phyloP scores from a whole-genome alignment of 441 rosid genomes.

The Pelargonium exstipulatum region DNA sequence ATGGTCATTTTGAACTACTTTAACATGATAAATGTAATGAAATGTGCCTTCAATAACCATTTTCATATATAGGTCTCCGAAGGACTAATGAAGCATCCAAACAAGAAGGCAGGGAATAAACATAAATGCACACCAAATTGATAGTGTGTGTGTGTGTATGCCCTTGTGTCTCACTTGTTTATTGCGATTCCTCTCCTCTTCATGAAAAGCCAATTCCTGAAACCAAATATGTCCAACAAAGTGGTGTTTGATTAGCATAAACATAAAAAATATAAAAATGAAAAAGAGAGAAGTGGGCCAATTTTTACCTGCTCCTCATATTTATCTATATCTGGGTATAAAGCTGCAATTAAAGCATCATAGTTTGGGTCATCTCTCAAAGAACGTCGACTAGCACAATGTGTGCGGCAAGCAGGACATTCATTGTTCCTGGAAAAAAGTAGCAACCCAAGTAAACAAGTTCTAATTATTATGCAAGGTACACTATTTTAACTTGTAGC shows the following conservation, averaged over 20 bases:
- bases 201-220: constrained; percentile 60
- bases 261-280: constrained; percentile 10
- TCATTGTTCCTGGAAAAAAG: constrained; percentile 75
- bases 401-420: constrained; percentile 99
- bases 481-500: constrained; percentile 12
- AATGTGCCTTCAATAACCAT: background rate
- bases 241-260: constrained; percentile 5
- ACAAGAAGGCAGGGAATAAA: background rate
- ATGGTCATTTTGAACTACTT: too few species aligned
- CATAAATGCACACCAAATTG: constrained; percentile 3
- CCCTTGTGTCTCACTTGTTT: constrained; percentile 45
- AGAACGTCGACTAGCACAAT: constrained; percentile 96
- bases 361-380: constrained; percentile 88
- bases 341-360: constrained; percentile 80
- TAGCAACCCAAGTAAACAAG: constrained; percentile 18
- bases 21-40: background rate
- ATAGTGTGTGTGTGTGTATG: background rate
- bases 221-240: constrained; percentile 16
- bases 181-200: constrained; percentile 59
- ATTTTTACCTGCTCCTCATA: constrained; percentile 70
- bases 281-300: constrained; percentile 7
- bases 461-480: constrained; percentile 9
- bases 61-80: background rate
- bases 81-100: constrained; percentile 13
- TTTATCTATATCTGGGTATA: constrained; percentile 74